phyloP scores from a whole-genome alignment of 2,329 filamentous ascomycete genomes.

The Aspergillus eucalypticola region DNA sequence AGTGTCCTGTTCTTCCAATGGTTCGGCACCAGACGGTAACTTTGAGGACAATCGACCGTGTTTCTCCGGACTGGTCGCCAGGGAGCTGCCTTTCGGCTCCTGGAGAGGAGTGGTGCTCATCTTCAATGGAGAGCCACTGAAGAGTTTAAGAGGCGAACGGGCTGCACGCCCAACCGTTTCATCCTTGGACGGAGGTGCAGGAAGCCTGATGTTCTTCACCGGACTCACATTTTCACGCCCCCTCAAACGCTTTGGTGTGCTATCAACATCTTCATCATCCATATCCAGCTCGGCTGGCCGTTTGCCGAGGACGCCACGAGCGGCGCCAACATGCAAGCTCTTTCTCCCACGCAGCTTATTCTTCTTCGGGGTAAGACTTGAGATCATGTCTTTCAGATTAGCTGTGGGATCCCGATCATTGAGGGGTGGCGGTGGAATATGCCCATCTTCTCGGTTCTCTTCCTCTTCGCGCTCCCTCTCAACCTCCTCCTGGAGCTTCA shows the following conservation, averaged over 20 bases:
- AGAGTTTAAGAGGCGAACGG: slow-evolving; percentile 49
- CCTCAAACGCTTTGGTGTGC: slow-evolving; percentile 65
- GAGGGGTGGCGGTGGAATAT: slow-evolving; percentile 33
- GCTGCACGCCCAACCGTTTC: slow-evolving; percentile 64
- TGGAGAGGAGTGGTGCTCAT: slow-evolving; percentile 55
- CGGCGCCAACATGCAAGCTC: slow-evolving; percentile 74
- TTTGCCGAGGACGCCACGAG: slow-evolving; percentile 72
- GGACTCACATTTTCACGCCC: slow-evolving; percentile 68
- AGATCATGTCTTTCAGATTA: slow-evolving; percentile 74
- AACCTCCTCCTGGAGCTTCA: slow-evolving; percentile 62
- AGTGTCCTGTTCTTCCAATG: slow-evolving; percentile 51
- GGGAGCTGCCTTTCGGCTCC: slow-evolving; percentile 43
- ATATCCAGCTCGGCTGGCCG: slow-evolving; percentile 70
- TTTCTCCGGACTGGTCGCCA: slow-evolving; percentile 35
- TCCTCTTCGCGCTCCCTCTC: slow-evolving; percentile 64
- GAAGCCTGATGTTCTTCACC: slow-evolving; percentile 72
- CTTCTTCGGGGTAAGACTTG: slow-evolving; percentile 75
- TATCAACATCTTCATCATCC: slow-evolving; percentile 59
- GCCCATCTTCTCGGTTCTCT: slow-evolving; percentile 60
- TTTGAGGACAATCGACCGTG: slow-evolving; percentile 22
- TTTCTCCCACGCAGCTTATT: slow-evolving; percentile 67
- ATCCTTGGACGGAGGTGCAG: slow-evolving; percentile 67
- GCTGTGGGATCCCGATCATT: slow-evolving; percentile 61
- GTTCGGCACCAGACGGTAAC: slow-evolving; percentile 41
- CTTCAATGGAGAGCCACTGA: slow-evolving; percentile 32